Evolutionary conservation across 768 basidiomycete species (phyloP).

Genomic region (Clitopilus passeckerianus): DNA sequence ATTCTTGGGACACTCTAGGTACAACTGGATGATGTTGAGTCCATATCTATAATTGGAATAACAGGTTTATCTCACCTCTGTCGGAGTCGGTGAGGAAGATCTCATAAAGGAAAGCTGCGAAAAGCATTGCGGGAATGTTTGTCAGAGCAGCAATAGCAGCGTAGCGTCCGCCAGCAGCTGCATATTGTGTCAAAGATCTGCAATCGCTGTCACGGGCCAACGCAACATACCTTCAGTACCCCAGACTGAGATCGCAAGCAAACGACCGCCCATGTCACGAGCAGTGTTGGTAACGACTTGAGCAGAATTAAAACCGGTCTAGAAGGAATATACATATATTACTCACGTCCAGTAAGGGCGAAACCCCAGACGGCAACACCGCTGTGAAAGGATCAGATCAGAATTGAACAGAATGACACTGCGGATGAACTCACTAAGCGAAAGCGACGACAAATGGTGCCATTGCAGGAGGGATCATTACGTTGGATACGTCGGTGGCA

Average conservation of each 20-base stretch:
- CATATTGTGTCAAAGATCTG: conserved; percentile 1
- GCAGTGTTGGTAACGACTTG: conserved; percentile 40
- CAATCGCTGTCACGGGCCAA: neutral
- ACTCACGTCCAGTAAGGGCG: conserved; percentile 42
- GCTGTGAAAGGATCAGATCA: conserved; percentile 22
- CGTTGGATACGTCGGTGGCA: conserved; percentile 52
- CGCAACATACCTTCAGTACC: conserved; percentile 33
- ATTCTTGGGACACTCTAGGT: neutral
- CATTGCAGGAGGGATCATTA: conserved; percentile 45
- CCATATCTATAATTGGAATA: neutral
- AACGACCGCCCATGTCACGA: conserved; percentile 61
- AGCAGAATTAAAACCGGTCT: neutral
- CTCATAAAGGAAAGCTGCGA: conserved; percentile 52
- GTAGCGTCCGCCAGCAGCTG: conserved; percentile 50
- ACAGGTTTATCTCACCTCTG: conserved; percentile 36
- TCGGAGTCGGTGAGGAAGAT: conserved; percentile 53
- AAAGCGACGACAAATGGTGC: conserved; percentile 51
- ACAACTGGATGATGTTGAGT: neutral
- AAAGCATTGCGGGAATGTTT: conserved; percentile 59
- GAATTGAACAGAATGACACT: neutral
- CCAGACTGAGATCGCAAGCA: conserved; percentile 61
- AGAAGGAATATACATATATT: neutral
- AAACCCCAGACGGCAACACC: conserved; percentile 59
- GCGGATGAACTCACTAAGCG: conserved; percentile 44
- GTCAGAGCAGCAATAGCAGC: conserved; percentile 60